Evolutionary conservation across 2,329 filamentous ascomycete genomes (phyloP), one percentile per base, ranked within the genome.

Genomic region (Fusarium redolens): DNA sequence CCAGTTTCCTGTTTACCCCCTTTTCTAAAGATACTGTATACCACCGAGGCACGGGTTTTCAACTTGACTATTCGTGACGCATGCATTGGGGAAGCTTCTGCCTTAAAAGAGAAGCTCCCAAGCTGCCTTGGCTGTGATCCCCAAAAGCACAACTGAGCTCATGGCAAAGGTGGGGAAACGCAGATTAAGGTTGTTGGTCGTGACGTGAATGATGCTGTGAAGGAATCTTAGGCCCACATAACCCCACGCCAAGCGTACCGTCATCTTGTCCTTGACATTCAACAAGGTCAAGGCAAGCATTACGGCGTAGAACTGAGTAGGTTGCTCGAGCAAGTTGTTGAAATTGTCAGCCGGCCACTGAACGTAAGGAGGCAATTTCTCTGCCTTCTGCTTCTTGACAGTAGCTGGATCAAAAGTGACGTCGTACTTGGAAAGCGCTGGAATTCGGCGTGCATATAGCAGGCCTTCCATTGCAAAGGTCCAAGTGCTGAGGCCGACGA

Each of bases 281-380:
- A 61, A 3, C 2, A 59, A 2, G 3, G 15, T 59, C 1, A 61
- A 18, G 0, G 22, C 25, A 3, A 59, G 40, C 4, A 59, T 3
- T 0, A 38, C 40, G 0, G 59, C 51, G 13, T 61, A 59, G 10
- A 59, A 61, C 1, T 45, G 52, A 0, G 51, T 61, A 6, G 51
- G 59, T n/a, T 61, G 59, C 11, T 61, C 59, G 2, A 61, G 59
- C 4, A 61, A 5, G 7, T 59, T 61, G 10, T 59, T 59, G 13
- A 31, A 61, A 0, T 61, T 45, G 6, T 61, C 52, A 1, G 52
- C 40, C 0, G 40, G 40, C 40, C 59, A 61, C 4, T 45, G 40
- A 0, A 61, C 40, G 0, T 20, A 59, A 9, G 52, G 12, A 18
- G 59, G 59, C 10, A 59, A 5, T 2, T 59, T 61, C 3, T 61